These are phyloP conservation scores for Spencermartinsiella ligniputridi DNA, from an alignment of 1,139 yeast species.

Conservation along the genomic window DNA sequence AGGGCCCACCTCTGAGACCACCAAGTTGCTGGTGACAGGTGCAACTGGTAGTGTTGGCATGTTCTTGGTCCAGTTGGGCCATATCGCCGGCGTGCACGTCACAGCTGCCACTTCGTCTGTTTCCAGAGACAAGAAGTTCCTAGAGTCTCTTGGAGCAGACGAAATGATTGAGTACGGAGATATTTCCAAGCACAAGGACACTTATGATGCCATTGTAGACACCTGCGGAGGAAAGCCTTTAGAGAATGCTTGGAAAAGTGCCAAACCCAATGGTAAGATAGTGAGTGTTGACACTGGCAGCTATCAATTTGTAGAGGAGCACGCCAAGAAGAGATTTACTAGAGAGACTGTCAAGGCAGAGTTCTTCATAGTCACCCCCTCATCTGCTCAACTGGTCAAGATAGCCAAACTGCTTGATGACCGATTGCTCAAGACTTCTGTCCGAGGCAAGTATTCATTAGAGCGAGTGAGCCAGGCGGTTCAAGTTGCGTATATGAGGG, in stretches of 20 bases:
- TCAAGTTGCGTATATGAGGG: too few species aligned
- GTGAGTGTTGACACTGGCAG: neutral
- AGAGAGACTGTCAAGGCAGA: neutral
- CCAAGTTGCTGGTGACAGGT: neutral
- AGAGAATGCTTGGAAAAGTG: neutral
- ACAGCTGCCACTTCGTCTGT: neutral
- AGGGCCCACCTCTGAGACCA: neutral
- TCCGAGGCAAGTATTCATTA: neutral
- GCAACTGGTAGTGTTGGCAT: neutral
- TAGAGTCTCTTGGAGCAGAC: neutral
- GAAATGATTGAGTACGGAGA: neutral
- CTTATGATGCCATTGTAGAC: neutral
- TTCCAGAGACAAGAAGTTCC: neutral
- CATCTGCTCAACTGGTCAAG: neutral
- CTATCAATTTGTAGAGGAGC: neutral
- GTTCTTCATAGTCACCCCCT: neutral
- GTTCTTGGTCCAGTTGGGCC: neutral
- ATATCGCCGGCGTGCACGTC: neutral
- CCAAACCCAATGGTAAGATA: neutral
- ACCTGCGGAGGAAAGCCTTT: neutral
- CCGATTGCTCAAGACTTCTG: neutral
- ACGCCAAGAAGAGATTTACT: neutral
- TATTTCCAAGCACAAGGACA: neutral
- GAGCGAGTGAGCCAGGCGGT: neutral
- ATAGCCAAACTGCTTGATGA: neutral